A percentile compares a stretch with the other conserved stretches of the same genome.
Evolutionary conservation across 2,329 filamentous ascomycete genomes (phyloP).

Genomic region (Hypoxylon sp.): DNA sequence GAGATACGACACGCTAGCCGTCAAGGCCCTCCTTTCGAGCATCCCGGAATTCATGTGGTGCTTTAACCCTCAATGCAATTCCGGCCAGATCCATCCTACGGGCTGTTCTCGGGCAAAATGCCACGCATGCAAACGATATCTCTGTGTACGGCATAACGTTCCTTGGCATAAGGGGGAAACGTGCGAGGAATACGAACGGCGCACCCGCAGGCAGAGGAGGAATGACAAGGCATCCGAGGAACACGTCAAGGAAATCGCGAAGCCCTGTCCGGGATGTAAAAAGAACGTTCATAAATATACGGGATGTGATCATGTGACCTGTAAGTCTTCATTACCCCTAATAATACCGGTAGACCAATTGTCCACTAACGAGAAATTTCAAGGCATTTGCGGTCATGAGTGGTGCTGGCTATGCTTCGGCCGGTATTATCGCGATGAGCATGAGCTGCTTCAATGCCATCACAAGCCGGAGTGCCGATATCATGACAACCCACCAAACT

Average conservation of each 20-base stretch:
- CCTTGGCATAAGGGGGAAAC: constrained; percentile 58
- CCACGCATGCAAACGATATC: constrained; percentile 50
- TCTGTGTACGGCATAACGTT: constrained; percentile 56
- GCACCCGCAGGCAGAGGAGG: constrained; percentile 49
- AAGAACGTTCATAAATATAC: constrained; percentile 55
- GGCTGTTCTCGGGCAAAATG: constrained; percentile 55
- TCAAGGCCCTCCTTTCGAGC: constrained; percentile 51
- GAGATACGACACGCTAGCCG: constrained; percentile 56
- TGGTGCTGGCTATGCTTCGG: constrained; percentile 59
- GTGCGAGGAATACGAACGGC: constrained; percentile 56
- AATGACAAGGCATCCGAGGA: constrained; percentile 56
- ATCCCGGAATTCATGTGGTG: constrained; percentile 58
- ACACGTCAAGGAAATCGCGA: constrained; percentile 53
- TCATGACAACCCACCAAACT: constrained; percentile 46
- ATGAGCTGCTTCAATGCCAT: constrained; percentile 53
- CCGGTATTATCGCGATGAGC: constrained; percentile 49
- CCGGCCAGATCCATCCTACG: constrained; percentile 57
- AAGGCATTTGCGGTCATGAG: constrained; percentile 56
- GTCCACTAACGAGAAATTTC: constrained; percentile 12
- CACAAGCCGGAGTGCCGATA: constrained; percentile 53
- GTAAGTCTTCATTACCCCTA: constrained; percentile 48
- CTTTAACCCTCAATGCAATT: constrained; percentile 55
- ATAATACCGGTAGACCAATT: background rate
- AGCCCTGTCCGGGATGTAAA: constrained; percentile 57
- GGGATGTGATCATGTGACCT: constrained; percentile 61